These are phyloP conservation scores for Sporobolomyces pararoseus DNA, from an alignment of 768 basidiomycete species.

Conservation along the genomic window DNA sequence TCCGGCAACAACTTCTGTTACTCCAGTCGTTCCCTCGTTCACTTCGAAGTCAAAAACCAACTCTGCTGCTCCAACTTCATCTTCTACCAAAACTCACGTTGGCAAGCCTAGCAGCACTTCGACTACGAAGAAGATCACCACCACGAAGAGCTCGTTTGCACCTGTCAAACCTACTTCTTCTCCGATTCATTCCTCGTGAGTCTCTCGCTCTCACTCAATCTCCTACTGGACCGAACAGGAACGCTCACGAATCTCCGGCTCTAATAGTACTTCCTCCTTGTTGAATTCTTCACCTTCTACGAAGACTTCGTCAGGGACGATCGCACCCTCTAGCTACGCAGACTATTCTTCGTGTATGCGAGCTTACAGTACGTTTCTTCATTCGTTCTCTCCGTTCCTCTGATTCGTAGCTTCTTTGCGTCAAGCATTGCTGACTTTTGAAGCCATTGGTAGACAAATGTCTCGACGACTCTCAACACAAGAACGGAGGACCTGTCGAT, in stretches of 20 bases:
- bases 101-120: too few relatives aligned
- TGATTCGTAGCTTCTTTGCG: too few relatives aligned
- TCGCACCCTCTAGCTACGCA: not conserved
- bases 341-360: conserved; percentile 18
- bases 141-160: too few relatives aligned
- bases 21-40: too few relatives aligned
- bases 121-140: too few relatives aligned
- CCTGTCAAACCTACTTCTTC: too few relatives aligned
- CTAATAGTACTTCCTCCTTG: too few relatives aligned
- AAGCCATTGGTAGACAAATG: not conserved
- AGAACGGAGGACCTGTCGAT: conserved; percentile 5
- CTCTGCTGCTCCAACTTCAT: too few relatives aligned
- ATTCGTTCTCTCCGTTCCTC: not conserved
- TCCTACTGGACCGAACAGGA: not conserved
- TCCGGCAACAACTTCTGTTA: not conserved
- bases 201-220: not conserved
- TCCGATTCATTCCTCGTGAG: not conserved
- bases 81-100: too few relatives aligned
- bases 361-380: not conserved
- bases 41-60: too few relatives aligned
- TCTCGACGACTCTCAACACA: not conserved
- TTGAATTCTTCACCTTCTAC: not conserved
- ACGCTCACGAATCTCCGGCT: too few relatives aligned
- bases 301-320: not conserved
- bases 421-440: not conserved